Percentiles rank a stretch among this genome's conserved stretches.
Evolutionary conservation across 768 basidiomycete genomes (phyloP).

Genomic region (Lentinus tigrinus): DNA sequence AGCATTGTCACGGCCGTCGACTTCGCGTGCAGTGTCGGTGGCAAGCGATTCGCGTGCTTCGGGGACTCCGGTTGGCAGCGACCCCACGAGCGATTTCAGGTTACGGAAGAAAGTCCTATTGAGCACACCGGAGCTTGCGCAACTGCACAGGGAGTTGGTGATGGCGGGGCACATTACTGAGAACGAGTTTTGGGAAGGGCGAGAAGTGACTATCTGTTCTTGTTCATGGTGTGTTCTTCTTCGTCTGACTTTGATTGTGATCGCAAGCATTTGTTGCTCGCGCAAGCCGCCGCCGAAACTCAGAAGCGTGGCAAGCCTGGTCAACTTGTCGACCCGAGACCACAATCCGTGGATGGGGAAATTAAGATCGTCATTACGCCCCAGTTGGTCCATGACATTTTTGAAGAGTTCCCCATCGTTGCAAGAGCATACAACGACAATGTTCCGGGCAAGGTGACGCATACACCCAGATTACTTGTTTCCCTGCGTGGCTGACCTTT

Average conservation of each 20-base stretch:
- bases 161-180: conserved; percentile 83
- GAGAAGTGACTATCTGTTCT: conserved; percentile 60
- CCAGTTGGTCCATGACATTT: conserved; percentile 92
- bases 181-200: conserved; percentile 95
- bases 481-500: background rate
- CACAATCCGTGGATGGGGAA: conserved; percentile 83
- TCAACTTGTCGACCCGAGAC: conserved; percentile 84
- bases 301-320: conserved; percentile 83
- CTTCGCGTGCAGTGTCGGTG: conserved; percentile 64
- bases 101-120: conserved; percentile 78
- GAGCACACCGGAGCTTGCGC: conserved; percentile 72
- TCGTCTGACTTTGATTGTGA: conserved; percentile 25
- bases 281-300: conserved; percentile 69
- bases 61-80: conserved; percentile 55
- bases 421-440: conserved; percentile 90
- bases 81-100: conserved; percentile 66
- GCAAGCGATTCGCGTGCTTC: conserved; percentile 47
- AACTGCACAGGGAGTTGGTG: conserved; percentile 87
- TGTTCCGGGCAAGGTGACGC: conserved; percentile 76
- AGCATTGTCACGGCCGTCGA: conserved; percentile 43
- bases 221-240: conserved; percentile 11
- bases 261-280: conserved; percentile 67
- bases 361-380: conserved; percentile 89
- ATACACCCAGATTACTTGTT: background rate
- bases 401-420: conserved; percentile 96